Evolutionary conservation across 805 yeast genomes (phyloP).

Genomic region (Saccharomycopsis selenospora): DNA sequence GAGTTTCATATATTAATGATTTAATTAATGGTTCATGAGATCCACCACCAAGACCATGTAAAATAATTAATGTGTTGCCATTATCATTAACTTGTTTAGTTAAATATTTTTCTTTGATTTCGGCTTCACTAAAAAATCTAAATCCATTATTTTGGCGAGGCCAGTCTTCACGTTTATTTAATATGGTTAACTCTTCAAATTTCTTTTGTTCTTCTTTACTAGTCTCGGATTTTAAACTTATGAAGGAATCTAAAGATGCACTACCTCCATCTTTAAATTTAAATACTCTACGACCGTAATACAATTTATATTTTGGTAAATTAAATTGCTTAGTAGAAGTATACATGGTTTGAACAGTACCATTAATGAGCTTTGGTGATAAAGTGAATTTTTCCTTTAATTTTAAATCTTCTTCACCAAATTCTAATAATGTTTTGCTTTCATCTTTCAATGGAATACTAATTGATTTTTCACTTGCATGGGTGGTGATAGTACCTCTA

Average conservation of each 20-base stretch:
- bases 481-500: slow-evolving; percentile 28
- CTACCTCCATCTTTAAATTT: slow-evolving; percentile 59
- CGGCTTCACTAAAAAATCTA: slow-evolving; percentile 45
- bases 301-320: slow-evolving; percentile 42
- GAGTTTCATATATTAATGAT: slow-evolving; percentile 23
- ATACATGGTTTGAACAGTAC: slow-evolving; percentile 71
- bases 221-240: slow-evolving; percentile 30
- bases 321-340: slow-evolving; percentile 43
- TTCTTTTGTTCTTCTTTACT: slow-evolving; percentile 27
- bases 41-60: slow-evolving; percentile 77
- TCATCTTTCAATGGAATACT: slow-evolving; percentile 26
- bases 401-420: background rate
- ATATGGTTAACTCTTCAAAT: slow-evolving; percentile 34
- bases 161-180: slow-evolving; percentile 39
- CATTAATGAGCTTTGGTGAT: slow-evolving; percentile 60
- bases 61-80: slow-evolving; percentile 52
- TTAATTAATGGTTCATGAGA: slow-evolving; percentile 69
- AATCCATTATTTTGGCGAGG: slow-evolving; percentile 65
- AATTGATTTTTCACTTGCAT: slow-evolving; percentile 31
- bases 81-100: slow-evolving; percentile 28
- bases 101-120: slow-evolving; percentile 31
- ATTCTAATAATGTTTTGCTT: slow-evolving; percentile 27
- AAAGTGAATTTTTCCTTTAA: slow-evolving; percentile 24
- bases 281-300: slow-evolving; percentile 67
- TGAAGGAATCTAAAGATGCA: slow-evolving; percentile 66